Base-by-base conservation (phyloP, 1,284 basidiomycete species). In the Leccinum ponderosum region DNA sequence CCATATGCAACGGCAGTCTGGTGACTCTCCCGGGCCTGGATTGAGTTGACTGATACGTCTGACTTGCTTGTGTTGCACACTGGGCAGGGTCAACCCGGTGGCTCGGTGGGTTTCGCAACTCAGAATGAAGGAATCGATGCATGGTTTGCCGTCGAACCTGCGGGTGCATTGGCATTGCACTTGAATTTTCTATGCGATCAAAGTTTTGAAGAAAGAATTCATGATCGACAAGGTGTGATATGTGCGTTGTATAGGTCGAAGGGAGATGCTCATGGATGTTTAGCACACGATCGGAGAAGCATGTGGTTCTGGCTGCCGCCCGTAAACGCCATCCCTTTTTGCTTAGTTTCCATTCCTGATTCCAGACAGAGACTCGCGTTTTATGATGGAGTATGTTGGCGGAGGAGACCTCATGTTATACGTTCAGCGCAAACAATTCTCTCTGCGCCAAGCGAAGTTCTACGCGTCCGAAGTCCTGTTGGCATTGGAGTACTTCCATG, bases 141-240 rank as follows among this genome's bases (percentile, higher is more conserved):
- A 22, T 22, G 22, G 22, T 22, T 22, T 22, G 22, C 22, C 22
- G 22, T 22, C 22, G 22, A 22, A 22, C 22, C 22, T 22, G 22
- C 22, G 22, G 22, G 22, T 22, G 22, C 22, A 22, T 22, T 22
- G 22, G 22, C 22, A 22, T 22, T 22, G 22, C 22, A 22, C 22
- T 22, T 22, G 22, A 22, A 22, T 22, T 61, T 77, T 99, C 62
- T 99, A 93, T 75, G 97, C 97, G 20, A 98, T 99, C 84, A 99
- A 99, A 80, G 97, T 99, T 42, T 78, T 99, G 74, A 99, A 99
- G 83, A 99, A 99, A 77, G 97, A 99, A 79, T 99, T 99, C 73
- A 99, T 99, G 76, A 99, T 99, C 68, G 97, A 99, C 75, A 80
- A 97, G 94, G 95, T 95, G 64, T 59, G 61, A 37, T 58, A 57